Evolutionary conservation across 768 basidiomycete species (phyloP).

Genomic region (Clavaria fumosa): DNA sequence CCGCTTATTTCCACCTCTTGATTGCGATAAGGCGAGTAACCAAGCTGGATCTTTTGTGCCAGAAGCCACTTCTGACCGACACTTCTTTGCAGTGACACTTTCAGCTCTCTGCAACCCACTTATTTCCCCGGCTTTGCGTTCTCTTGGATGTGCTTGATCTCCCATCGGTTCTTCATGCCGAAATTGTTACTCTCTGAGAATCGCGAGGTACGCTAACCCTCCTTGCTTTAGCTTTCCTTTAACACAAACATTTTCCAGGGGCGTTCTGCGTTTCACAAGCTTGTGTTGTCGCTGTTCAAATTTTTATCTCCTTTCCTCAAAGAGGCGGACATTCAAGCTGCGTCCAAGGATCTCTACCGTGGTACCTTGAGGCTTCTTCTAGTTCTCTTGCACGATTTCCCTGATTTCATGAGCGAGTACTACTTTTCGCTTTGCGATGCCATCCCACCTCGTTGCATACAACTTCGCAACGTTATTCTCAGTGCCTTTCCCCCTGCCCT

Average conservation of each 20-base stretch:
- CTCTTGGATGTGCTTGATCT: slow-evolving; percentile 94
- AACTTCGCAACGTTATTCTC: slow-evolving; percentile 91
- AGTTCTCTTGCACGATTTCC: slow-evolving; percentile 96
- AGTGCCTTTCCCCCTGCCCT: slow-evolving; percentile 82
- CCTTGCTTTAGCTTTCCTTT: background rate
- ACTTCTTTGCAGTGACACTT: slow-evolving; percentile 55
- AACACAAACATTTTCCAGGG: slow-evolving; percentile 31
- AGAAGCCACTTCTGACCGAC: slow-evolving; percentile 8
- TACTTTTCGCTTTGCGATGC: slow-evolving; percentile 92
- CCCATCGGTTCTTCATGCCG: slow-evolving; percentile 95
- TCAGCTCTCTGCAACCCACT: slow-evolving; percentile 89
- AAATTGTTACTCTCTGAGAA: slow-evolving; percentile 79
- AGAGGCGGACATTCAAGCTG: slow-evolving; percentile 60
- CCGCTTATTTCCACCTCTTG: slow-evolving; percentile 81
- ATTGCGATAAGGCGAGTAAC: slow-evolving; percentile 79
- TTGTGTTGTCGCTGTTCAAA: slow-evolving; percentile 85
- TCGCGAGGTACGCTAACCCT: slow-evolving; percentile 47
- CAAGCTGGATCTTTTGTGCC: no score
- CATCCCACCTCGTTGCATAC: slow-evolving; percentile 85
- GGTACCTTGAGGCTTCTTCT: slow-evolving; percentile 83
- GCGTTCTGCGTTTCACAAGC: slow-evolving; percentile 93
- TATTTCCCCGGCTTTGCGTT: slow-evolving; percentile 98
- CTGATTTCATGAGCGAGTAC: slow-evolving; percentile 93
- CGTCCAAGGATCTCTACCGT: slow-evolving; percentile 78
- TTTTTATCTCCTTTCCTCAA: slow-evolving; percentile 88